Evolutionary conservation across 345 rosid species (phyloP).

Genomic region (Salix purpurea): DNA sequence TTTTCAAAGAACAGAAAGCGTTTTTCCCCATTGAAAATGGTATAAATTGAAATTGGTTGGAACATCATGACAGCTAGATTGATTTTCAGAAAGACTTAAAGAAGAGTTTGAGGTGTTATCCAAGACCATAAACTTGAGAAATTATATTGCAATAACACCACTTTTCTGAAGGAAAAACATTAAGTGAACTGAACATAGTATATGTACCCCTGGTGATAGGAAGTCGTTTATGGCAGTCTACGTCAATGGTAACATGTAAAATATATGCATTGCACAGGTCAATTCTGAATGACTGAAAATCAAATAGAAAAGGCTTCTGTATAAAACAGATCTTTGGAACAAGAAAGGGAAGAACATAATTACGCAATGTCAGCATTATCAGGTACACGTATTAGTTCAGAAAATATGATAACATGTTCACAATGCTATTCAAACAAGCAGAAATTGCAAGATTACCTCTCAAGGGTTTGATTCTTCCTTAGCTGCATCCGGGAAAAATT

Average conservation of each 20-base stretch:
- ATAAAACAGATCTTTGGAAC: not conserved
- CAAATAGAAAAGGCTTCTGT: not conserved
- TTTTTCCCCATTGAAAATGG: not conserved
- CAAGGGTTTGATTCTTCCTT: conserved; percentile 82
- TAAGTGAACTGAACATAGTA: not conserved
- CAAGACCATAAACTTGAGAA: not conserved
- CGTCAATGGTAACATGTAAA: not conserved
- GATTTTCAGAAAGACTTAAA: not conserved
- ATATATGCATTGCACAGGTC: not conserved
- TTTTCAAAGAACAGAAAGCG: not conserved
- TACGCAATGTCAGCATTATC: not conserved
- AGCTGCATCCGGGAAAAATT: conserved; percentile 89
- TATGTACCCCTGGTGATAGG: not conserved
- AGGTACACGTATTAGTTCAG: not conserved
- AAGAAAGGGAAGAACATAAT: not conserved
- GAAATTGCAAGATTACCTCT: conserved; percentile 45
- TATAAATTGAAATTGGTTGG: not conserved
- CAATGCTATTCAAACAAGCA: not conserved
- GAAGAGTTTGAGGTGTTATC: not conserved
- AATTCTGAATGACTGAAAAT: no score
- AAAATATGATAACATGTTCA: not conserved
- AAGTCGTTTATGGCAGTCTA: not conserved
- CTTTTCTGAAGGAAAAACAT: not conserved
- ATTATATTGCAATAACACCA: not conserved
- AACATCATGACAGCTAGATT: not conserved